These are phyloP conservation scores for Leucoagaricus sp. DNA, from an alignment of 1,284 basidiomycete genomes.

Conservation along the genomic window DNA sequence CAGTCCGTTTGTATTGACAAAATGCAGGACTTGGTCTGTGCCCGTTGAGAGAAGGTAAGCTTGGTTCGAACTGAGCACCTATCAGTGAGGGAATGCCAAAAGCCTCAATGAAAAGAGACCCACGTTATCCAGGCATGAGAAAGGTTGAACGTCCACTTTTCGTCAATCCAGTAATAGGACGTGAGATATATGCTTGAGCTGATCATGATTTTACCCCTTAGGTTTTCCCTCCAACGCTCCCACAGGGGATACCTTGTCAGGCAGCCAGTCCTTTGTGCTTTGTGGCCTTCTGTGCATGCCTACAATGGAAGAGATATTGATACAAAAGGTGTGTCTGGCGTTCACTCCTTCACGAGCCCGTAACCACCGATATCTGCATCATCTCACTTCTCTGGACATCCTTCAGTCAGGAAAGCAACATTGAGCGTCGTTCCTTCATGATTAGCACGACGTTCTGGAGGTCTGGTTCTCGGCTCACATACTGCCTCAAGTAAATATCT, in stretches of 20 bases:
- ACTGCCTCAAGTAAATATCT: not conserved
- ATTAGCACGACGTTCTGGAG: not conserved
- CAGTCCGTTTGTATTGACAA: no score
- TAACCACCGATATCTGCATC: not conserved
- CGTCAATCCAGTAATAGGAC: no score
- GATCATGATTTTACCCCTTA: no score
- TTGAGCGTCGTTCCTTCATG: not conserved
- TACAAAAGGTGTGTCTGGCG: conserved; percentile 53
- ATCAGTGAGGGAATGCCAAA: no score
- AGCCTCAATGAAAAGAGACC: no score
- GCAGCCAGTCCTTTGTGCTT: conserved; percentile 74
- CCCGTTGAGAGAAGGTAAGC: no score
- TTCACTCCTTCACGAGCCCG: no score
- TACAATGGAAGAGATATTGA: conserved; percentile 60
- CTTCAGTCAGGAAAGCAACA: conserved; percentile 3
- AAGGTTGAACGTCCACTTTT: no score
- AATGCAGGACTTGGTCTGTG: no score
- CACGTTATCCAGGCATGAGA: no score
- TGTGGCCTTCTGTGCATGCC: conserved; percentile 66
- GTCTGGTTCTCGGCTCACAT: not conserved
- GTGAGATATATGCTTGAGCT: no score
- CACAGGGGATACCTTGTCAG: conserved; percentile 53
- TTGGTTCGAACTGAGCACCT: no score
- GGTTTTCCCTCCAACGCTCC: conserved; percentile 57
- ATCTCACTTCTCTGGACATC: not conserved